phyloP scores from a whole-genome alignment of 2,329 filamentous ascomycete species.

The Arthrobotrys megalospora region DNA sequence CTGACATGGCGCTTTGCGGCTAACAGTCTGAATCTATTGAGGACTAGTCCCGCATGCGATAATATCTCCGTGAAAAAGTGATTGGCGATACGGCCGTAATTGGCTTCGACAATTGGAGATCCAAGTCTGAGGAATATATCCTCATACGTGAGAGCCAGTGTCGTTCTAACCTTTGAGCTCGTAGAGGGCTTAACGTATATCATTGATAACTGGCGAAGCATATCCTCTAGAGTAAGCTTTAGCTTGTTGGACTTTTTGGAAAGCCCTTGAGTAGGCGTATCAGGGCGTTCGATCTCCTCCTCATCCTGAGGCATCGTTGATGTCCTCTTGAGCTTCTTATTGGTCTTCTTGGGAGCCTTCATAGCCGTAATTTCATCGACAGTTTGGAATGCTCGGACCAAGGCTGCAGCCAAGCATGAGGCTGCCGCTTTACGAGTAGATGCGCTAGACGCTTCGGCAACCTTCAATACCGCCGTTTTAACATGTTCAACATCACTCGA shows the following conservation, averaged over 20 bases:
- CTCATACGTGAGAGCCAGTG: conserved; percentile 88
- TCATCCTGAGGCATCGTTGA: conserved; percentile 79
- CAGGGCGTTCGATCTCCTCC: conserved; percentile 79
- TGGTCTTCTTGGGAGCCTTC: conserved; percentile 77
- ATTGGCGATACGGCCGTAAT: conserved; percentile 85
- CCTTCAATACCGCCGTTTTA: conserved; percentile 85
- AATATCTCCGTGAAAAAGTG: conserved; percentile 86
- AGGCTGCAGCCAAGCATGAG: conserved; percentile 84
- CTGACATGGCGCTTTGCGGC: conserved; percentile 88
- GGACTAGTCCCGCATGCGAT: conserved; percentile 80
- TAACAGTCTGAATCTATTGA: conserved; percentile 89
- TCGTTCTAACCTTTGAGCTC: conserved; percentile 84
- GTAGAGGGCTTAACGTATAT: conserved; percentile 86
- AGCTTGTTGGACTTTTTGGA: conserved; percentile 79
- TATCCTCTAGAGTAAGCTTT: conserved; percentile 80
- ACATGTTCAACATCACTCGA: conserved; percentile 91
- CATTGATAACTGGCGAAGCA: conserved; percentile 82
- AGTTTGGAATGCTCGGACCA: conserved; percentile 82
- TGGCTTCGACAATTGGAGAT: conserved; percentile 84
- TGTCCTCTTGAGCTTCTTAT: conserved; percentile 76
- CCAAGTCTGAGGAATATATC: conserved; percentile 84
- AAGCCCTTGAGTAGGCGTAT: conserved; percentile 75
- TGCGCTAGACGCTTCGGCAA: conserved; percentile 82
- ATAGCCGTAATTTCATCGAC: conserved; percentile 72
- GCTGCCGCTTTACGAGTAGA: conserved; percentile 88